A percentile compares a stretch with the other conserved stretches of the same genome.
These are phyloP conservation scores for Coemansia biformis DNA, from an alignment of 192 early-diverging fungal genomes.

Conservation along the genomic window DNA sequence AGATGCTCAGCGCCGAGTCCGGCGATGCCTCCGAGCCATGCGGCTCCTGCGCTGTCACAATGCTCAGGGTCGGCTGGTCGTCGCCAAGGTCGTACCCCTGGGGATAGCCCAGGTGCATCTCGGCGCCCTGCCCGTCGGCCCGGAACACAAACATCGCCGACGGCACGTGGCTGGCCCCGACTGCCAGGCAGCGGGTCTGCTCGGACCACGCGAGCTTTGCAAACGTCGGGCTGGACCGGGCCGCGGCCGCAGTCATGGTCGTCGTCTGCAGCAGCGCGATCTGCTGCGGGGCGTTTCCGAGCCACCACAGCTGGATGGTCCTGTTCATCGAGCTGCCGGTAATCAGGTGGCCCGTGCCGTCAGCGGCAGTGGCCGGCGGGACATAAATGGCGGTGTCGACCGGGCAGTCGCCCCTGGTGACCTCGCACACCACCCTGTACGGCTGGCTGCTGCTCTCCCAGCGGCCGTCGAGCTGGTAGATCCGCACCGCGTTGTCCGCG, in stretches of 20 bases:
- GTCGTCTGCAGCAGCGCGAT: slow-evolving; percentile 20
- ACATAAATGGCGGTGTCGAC: slow-evolving; percentile 36
- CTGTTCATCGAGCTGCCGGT: slow-evolving; percentile 34
- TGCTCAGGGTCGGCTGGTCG: slow-evolving; percentile 29
- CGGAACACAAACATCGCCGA: slow-evolving; percentile 29
- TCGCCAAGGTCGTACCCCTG: slow-evolving; percentile 27
- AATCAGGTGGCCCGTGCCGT: slow-evolving; percentile 34
- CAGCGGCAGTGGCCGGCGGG: slow-evolving; percentile 19
- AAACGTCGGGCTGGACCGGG: slow-evolving; percentile 21
- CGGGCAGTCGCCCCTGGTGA: slow-evolving; percentile 22
- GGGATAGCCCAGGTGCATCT: slow-evolving; percentile 24
- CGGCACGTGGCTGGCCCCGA: slow-evolving; percentile 24
- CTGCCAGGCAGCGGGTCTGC: slow-evolving; percentile 26
- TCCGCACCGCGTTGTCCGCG: slow-evolving; percentile 19
- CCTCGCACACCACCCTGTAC: slow-evolving; percentile 28
- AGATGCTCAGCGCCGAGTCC: slow-evolving; percentile 23
- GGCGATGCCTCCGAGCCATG: background rate
- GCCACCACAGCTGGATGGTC: slow-evolving; percentile 36
- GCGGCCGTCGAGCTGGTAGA: slow-evolving; percentile 32
- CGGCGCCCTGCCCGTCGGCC: slow-evolving; percentile 14
- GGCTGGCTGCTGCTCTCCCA: slow-evolving; percentile 29
- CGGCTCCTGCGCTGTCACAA: slow-evolving; percentile 26
- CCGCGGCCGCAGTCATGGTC: slow-evolving; percentile 16
- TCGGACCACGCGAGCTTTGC: slow-evolving; percentile 33
- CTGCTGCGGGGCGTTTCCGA: slow-evolving; percentile 21